Evolutionary conservation across 2,329 filamentous ascomycete genomes (phyloP).

Genomic region (Alternaria sp.): DNA sequence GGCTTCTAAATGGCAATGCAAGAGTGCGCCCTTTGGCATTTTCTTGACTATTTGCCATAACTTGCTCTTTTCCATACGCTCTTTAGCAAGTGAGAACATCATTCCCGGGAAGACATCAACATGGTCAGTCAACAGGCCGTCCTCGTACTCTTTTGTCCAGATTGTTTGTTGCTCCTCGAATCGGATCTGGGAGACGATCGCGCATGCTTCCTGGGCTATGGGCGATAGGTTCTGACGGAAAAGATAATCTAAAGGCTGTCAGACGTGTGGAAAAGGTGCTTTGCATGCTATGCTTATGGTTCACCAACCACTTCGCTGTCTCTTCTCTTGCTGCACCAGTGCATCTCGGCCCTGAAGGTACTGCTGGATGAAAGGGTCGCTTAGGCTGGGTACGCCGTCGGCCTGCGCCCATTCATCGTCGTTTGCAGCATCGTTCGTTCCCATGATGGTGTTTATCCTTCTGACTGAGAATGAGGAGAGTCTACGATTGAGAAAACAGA

Average conservation of each 20-base stretch:
- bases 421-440: conserved; percentile 29
- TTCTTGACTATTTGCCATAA: conserved; percentile 83
- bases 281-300: not conserved
- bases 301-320: conserved; percentile 76
- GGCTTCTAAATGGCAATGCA: conserved; percentile 90
- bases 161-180: conserved; percentile 76
- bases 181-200: conserved; percentile 81
- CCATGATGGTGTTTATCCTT: conserved; percentile 29
- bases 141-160: conserved; percentile 79
- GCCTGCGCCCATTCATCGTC: conserved; percentile 53
- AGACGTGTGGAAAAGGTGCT: conserved; percentile 27
- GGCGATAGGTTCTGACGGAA: conserved; percentile 81
- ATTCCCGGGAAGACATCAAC: conserved; percentile 82
- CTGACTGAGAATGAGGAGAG: not conserved
- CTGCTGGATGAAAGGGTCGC: conserved; percentile 81
- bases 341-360: conserved; percentile 79
- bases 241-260: conserved; percentile 64
- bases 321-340: conserved; percentile 82
- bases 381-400: conserved; percentile 53
- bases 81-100: conserved; percentile 89
- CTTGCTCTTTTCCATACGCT: conserved; percentile 83
- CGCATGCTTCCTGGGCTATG: conserved; percentile 77
- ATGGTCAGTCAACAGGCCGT: conserved; percentile 70
- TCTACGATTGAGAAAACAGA: not conserved
- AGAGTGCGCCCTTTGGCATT: conserved; percentile 87